These are phyloP conservation scores for Podospora sp. DNA, from an alignment of 495 filamentous ascomycete genomes.

Conservation along the genomic window DNA sequence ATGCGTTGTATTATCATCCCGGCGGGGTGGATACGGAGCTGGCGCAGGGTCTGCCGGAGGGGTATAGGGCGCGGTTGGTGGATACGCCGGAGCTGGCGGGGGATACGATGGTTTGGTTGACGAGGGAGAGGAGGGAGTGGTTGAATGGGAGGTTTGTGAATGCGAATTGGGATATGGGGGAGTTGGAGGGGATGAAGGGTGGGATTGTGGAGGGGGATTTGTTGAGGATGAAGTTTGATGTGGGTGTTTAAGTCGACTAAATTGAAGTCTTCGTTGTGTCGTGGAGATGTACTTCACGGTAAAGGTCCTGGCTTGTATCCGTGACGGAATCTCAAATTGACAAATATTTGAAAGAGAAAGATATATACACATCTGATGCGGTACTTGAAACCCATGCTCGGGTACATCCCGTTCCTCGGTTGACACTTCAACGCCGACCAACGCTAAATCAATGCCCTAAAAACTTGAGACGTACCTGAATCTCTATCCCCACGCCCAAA, in stretches of 20 bases:
- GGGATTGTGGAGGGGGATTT: conserved; percentile 49
- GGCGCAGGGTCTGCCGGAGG: conserved; percentile 28
- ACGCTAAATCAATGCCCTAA: too few relatives aligned
- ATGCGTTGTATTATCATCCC: conserved; percentile 46
- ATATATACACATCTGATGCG: too few relatives aligned
- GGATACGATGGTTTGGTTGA: conserved; percentile 52
- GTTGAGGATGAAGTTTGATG: conserved; percentile 40
- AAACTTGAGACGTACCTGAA: too few relatives aligned
- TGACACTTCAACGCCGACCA: too few relatives aligned
- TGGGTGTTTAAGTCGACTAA: neutral
- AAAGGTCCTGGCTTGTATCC: too few relatives aligned
- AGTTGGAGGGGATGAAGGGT: conserved; percentile 44
- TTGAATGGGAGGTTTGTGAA: conserved; percentile 52
- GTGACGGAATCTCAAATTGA: too few relatives aligned
- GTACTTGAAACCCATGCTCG: too few relatives aligned
- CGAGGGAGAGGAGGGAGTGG: conserved; percentile 51
- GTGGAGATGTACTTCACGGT: too few relatives aligned
- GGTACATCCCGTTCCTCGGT: too few relatives aligned
- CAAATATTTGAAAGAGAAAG: too few relatives aligned
- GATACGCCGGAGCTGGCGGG: conserved; percentile 50
- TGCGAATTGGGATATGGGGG: conserved; percentile 51
- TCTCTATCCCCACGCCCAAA: too few relatives aligned
- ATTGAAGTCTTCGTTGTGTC: too few relatives aligned
- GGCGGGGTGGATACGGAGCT: conserved; percentile 48
- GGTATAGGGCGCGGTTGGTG: conserved; percentile 20